These are phyloP conservation scores for Puccinellia tenuiflora DNA, from an alignment of 176 grass and related monocot genomes.

Conservation along the genomic window DNA sequence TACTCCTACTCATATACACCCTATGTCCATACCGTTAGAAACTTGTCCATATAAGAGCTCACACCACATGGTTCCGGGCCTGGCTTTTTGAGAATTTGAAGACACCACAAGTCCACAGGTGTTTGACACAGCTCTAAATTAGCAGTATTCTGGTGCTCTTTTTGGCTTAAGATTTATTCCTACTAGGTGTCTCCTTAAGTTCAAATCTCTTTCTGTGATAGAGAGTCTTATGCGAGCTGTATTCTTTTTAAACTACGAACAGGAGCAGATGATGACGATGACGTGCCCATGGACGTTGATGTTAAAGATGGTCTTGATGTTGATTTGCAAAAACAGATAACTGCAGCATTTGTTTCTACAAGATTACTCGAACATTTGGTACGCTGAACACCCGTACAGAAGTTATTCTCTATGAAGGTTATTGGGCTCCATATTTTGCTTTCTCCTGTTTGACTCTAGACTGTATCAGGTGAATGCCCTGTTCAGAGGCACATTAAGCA, in stretches of 20 bases:
- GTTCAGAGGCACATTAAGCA: slow-evolving; percentile 57
- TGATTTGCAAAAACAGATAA: slow-evolving; percentile 80
- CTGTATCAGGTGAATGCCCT: slow-evolving; percentile 78
- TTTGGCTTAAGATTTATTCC: background rate
- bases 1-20: background rate
- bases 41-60: background rate
- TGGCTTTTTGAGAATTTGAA: background rate
- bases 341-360: slow-evolving; percentile 81
- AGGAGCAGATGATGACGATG: slow-evolving; percentile 58
- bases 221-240: background rate
- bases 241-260: slow-evolving; percentile 26
- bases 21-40: background rate
- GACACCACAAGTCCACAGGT: background rate
- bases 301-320: slow-evolving; percentile 47
- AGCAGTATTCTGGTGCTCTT: background rate
- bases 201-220: background rate
- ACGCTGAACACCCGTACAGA: background rate
- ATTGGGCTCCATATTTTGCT: slow-evolving; percentile 14
- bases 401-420: background rate
- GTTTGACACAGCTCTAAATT: background rate
- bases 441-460: slow-evolving; percentile 35
- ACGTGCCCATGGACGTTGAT: slow-evolving; percentile 64
- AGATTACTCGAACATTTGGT: slow-evolving; percentile 82
- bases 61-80: background rate
- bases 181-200: background rate